Evolutionary conservation across 495 filamentous ascomycete species (phyloP).

Genomic region (Halenospora varia): DNA sequence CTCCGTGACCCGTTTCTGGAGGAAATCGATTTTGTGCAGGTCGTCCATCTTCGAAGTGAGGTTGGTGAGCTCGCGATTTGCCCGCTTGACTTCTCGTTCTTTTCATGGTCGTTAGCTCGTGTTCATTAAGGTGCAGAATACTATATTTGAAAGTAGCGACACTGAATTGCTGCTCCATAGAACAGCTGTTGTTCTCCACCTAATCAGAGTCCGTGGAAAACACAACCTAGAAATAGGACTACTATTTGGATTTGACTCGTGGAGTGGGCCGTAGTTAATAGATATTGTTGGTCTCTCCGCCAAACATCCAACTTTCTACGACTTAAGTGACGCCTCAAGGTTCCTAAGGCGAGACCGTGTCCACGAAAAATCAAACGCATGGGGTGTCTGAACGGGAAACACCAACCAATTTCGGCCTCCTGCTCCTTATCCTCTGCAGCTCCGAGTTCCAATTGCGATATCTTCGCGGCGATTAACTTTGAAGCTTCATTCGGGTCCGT

Average conservation of each 20-base stretch:
- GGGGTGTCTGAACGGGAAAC: slow-evolving; percentile 10
- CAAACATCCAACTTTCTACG: no score
- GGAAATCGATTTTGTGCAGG: slow-evolving; percentile 69
- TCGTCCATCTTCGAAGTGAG: slow-evolving; percentile 76
- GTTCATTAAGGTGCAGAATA: background rate
- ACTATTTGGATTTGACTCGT: background rate
- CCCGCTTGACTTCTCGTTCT: slow-evolving; percentile 79
- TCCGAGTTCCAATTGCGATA: slow-evolving; percentile 92
- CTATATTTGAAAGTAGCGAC: no score
- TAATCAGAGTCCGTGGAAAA: background rate
- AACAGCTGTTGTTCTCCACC: no score
- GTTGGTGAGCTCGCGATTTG: slow-evolving; percentile 81
- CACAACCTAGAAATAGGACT: background rate
- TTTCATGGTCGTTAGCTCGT: slow-evolving; percentile 11
- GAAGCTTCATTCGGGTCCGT: slow-evolving; percentile 80
- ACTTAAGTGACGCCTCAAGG: no score
- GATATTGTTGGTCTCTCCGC: no score
- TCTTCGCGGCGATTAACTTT: slow-evolving; percentile 87
- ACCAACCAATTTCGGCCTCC: slow-evolving; percentile 94
- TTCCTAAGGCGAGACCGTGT: no score
- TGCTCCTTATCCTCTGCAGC: slow-evolving; percentile 91
- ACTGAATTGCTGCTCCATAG: no score
- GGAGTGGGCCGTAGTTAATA: no score
- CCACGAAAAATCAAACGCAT: background rate
- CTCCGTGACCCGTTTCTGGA: slow-evolving; percentile 88